Percentiles rank a stretch among this genome's conserved stretches.
phyloP scores from a whole-genome alignment of 352 stramenopile genomes.

The Phytophthora pini region DNA sequence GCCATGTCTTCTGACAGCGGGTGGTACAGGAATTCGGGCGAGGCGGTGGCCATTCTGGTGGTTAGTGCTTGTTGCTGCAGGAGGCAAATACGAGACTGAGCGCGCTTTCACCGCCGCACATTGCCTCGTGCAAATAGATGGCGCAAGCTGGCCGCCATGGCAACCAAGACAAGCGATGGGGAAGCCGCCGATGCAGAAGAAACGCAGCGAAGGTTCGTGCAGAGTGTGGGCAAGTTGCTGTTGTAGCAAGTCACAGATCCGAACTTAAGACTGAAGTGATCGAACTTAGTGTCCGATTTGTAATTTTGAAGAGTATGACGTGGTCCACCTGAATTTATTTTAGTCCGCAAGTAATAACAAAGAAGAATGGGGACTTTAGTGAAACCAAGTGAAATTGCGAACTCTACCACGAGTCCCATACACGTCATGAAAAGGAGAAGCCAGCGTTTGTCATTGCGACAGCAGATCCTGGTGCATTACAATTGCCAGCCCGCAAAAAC shows the following conservation, averaged over 20 bases:
- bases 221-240: conserved; percentile 15
- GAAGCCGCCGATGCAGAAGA: conserved; percentile 18
- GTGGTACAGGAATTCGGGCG: conserved; percentile 56
- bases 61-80: conserved; percentile 8
- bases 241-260: conserved; percentile 31
- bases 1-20: conserved; percentile 65
- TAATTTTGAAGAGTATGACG: neutral
- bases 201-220: conserved; percentile 32
- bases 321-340: conserved; percentile 12
- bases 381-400: conserved; percentile 1
- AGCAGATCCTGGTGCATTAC: conserved; percentile 13
- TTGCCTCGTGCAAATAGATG: conserved; percentile 31
- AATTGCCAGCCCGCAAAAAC: conserved; percentile 19
- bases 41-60: conserved; percentile 25
- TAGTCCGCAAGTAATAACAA: too few species aligned
- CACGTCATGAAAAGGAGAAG: conserved; percentile 8
- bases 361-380: neutral
- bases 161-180: conserved; percentile 20
- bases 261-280: neutral
- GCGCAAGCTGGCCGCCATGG: neutral
- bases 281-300: conserved; percentile 5
- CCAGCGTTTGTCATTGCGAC: conserved; percentile 18
- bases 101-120: conserved; percentile 8
- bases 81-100: conserved; percentile 32
- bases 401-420: neutral